Conservation (phyloP, 768 basidiomycete genomes). For the Cystofilobasidium bisporidii region DNA sequence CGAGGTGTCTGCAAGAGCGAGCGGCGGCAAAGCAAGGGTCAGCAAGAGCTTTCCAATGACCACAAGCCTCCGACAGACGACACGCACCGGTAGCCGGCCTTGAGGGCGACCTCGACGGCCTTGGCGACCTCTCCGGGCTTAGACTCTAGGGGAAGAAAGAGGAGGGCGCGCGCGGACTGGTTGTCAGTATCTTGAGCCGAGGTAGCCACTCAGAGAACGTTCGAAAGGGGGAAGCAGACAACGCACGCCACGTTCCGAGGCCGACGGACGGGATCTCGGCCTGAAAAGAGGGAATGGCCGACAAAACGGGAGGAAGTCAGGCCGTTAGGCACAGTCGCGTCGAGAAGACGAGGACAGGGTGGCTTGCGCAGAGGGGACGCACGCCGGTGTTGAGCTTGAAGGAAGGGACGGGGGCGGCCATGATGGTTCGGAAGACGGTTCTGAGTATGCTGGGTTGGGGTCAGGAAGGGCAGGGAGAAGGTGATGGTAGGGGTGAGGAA, state of each 20-base stretch:
- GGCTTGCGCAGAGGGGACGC: background rate
- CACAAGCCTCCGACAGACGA: conserved; percentile 59
- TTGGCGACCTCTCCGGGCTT: conserved; percentile 57
- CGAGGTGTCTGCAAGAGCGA: conserved; percentile 10
- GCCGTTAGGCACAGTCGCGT: too few relatives aligned
- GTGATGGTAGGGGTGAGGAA: background rate
- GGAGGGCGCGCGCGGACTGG: background rate
- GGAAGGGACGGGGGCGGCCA: conserved; percentile 7
- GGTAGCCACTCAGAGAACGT: too few relatives aligned
- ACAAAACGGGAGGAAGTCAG: background rate
- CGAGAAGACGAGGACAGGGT: background rate
- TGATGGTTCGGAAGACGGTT: background rate
- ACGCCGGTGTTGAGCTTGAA: conserved; percentile 22
- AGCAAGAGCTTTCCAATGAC: too few relatives aligned
- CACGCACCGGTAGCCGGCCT: conserved; percentile 57
- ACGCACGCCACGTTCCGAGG: conserved; percentile 48
- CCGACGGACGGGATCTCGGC: conserved; percentile 60
- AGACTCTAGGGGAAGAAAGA: background rate
- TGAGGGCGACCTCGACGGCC: conserved; percentile 66
- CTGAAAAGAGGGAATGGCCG: background rate
- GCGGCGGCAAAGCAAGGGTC: background rate
- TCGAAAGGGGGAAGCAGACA: conserved; percentile 29
- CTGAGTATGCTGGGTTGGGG: background rate
- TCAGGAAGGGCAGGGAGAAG: background rate
- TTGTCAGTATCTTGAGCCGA: too few relatives aligned